Conservation (phyloP, 139 green algal genomes). For the Microglena sp. region DNA sequence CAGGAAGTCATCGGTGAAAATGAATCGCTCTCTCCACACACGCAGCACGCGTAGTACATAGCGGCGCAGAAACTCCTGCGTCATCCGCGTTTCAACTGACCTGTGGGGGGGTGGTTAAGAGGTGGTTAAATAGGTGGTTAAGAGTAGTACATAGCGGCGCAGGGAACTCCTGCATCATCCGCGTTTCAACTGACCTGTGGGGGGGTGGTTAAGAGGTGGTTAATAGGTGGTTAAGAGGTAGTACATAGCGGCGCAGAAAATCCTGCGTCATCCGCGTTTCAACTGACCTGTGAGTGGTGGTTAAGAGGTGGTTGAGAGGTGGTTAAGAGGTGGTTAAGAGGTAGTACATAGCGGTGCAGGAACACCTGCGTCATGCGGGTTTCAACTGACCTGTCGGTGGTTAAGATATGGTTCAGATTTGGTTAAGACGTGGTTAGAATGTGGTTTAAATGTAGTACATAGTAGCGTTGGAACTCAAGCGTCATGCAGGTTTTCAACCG, state of each 20-base stretch:
- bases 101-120: slow-evolving; percentile 31
- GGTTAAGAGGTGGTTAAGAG: too few relatives aligned
- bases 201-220: too few relatives aligned
- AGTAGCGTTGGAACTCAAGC: slow-evolving; percentile 51
- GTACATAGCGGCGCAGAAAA: slow-evolving; percentile 51
- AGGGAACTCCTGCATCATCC: slow-evolving; percentile 60
- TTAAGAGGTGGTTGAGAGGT: too few relatives aligned
- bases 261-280: slow-evolving; percentile 65
- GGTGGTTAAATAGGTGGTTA: too few relatives aligned
- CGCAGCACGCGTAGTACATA: slow-evolving; percentile 75
- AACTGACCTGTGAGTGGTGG: slow-evolving; percentile 24
- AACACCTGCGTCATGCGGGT: slow-evolving; percentile 62
- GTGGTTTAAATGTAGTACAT: too few relatives aligned
- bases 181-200: slow-evolving; percentile 31
- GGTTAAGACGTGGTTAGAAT: too few relatives aligned
- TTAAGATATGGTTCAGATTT: too few relatives aligned
- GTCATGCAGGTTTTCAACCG: slow-evolving; percentile 59
- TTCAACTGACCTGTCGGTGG: slow-evolving; percentile 24
- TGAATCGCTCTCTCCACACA: slow-evolving; percentile 72
- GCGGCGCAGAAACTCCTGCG: slow-evolving; percentile 53
- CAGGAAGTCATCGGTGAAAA: slow-evolving; percentile 82
- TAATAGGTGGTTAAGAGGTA: too few relatives aligned
- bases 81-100: slow-evolving; percentile 45
- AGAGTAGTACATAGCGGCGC: too few relatives aligned
- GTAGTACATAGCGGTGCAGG: too few relatives aligned